Evolutionary conservation across 768 basidiomycete genomes (phyloP), one percentile per base, ranked within the genome.

Genomic region (Xerocomus potaroensis): DNA sequence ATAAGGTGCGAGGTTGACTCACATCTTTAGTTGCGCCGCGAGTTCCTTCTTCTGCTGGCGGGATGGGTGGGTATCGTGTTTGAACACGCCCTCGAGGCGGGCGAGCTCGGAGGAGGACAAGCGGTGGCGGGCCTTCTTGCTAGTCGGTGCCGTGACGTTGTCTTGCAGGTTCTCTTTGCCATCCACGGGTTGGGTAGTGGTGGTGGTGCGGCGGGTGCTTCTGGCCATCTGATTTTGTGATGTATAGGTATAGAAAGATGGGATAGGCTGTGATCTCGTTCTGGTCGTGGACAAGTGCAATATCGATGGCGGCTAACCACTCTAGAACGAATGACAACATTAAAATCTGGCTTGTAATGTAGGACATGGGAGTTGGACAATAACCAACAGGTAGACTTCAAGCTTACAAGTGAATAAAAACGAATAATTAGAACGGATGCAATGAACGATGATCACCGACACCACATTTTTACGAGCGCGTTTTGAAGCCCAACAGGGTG

Each of bases 61-160:
- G 16, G 63, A 56, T 0, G 67, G 65, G 37, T 68, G 65, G 12
- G 67, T 68, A 4, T 57, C 45, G 44, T 56, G 41, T 21, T 23
- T 49, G 48, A 68, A 66, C 33, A 54, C 34, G 29, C 54, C 54
- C 23, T 66, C 64, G 36, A 66, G 65, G 23, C 53, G 48, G 45
- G 40, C 37, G 32, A 65, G 56, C 43, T 66, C 66, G 18, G 47
- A 2, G 33, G 51, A 47, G 23, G 73, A 64, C 60, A 75, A 55
- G 40, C 70, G 72, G 45, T 69, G 68, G 26, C 72, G 67, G 7
- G 59, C 48, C n/a, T 64, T 69, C 54, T 41, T 65, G 46, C 38
- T 43, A 4, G 47, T 40, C 8, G 43, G 36, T 27, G 26, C 10
- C 11, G 22, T 38, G 14, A 24, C 23, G 6, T 24, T 15, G 22